Conservation (phyloP, 768 basidiomycete genomes). For the Rhodotorula sphaerocarpa region DNA sequence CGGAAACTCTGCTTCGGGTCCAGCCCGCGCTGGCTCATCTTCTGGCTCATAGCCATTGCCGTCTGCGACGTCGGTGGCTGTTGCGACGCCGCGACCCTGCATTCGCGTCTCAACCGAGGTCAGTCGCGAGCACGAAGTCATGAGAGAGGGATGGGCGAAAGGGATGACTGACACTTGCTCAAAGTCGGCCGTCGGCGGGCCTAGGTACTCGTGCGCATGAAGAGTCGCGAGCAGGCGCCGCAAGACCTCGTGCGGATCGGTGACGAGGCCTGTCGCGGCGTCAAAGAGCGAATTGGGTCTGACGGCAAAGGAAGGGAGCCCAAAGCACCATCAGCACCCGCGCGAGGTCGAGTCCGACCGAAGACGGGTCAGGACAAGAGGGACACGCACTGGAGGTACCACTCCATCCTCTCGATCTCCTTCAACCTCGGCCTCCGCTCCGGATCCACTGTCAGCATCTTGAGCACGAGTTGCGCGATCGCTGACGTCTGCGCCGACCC, state of each 20-base stretch:
- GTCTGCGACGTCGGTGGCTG: not conserved
- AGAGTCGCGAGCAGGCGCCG: constrained; percentile 63
- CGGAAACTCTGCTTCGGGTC: constrained; percentile 64
- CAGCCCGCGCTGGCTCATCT: constrained; percentile 53
- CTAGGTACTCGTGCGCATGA: constrained; percentile 64
- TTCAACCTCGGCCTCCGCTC: constrained; percentile 57
- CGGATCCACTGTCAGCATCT: constrained; percentile 66
- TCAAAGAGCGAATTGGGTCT: constrained; percentile 44
- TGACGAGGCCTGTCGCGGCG: constrained; percentile 59
- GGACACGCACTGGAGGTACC: constrained; percentile 57
- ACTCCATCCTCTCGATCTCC: constrained; percentile 57
- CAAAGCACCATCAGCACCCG: not conserved
- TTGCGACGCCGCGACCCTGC: constrained; percentile 9
- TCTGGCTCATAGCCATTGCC: constrained; percentile 57
- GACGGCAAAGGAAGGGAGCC: not conserved
- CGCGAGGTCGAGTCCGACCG: not conserved
- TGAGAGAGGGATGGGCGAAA: no score
- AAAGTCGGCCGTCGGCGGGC: constrained; percentile 53
- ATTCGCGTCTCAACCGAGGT: no score
- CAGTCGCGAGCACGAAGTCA: not conserved
- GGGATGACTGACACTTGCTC: constrained; percentile 20
- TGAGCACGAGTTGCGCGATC: constrained; percentile 62
- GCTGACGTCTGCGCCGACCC: not conserved
- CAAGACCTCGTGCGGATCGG: constrained; percentile 54
- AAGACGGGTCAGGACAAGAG: not conserved